Percentiles rank a stretch among this genome's conserved stretches.
Conservation (phyloP, 352 stramenopile genomes). For the Globisporangium emineosum region DNA sequence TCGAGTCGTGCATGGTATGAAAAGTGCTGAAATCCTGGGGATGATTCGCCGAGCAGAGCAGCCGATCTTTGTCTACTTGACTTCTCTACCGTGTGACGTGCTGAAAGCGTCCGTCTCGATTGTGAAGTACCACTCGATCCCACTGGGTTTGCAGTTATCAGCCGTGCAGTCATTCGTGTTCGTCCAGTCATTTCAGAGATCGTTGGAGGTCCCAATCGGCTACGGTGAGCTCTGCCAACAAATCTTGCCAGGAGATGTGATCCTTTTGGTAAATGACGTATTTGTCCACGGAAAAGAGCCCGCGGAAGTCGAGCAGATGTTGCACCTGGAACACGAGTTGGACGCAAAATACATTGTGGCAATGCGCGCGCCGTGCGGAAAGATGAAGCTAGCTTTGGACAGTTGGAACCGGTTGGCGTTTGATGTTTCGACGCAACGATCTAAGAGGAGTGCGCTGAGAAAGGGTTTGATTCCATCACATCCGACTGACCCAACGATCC, state of each 20-base stretch:
- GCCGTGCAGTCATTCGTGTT: conserved; percentile 36
- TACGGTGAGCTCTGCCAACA: conserved; percentile 56
- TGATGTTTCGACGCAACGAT: conserved; percentile 29
- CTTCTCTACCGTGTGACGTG: conserved; percentile 42
- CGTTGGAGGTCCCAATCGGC: conserved; percentile 26
- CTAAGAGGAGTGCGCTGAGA: conserved; percentile 26
- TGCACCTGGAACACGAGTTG: conserved; percentile 24
- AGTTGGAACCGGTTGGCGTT: conserved; percentile 27
- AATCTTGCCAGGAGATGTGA: conserved; percentile 65
- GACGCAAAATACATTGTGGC: conserved; percentile 35
- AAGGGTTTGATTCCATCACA: conserved; percentile 13
- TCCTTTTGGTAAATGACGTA: conserved; percentile 49
- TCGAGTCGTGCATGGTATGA: conserved; percentile 42
- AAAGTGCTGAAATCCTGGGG: conserved; percentile 29
- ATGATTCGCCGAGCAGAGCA: conserved; percentile 32
- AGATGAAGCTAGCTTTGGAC: conserved; percentile 36
- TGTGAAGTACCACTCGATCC: conserved; percentile 41
- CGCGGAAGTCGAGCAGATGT: conserved; percentile 34
- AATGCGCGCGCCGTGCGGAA: conserved; percentile 31
- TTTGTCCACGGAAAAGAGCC: conserved; percentile 26
- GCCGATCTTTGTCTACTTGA: conserved; percentile 43
- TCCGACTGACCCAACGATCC: not conserved
- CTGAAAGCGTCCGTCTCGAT: conserved; percentile 65
- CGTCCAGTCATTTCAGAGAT: conserved; percentile 39
- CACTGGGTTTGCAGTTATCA: conserved; percentile 38